Evolutionary conservation across 1,139 yeast species (phyloP).

Genomic region (Kluyveromyces sp.): DNA sequence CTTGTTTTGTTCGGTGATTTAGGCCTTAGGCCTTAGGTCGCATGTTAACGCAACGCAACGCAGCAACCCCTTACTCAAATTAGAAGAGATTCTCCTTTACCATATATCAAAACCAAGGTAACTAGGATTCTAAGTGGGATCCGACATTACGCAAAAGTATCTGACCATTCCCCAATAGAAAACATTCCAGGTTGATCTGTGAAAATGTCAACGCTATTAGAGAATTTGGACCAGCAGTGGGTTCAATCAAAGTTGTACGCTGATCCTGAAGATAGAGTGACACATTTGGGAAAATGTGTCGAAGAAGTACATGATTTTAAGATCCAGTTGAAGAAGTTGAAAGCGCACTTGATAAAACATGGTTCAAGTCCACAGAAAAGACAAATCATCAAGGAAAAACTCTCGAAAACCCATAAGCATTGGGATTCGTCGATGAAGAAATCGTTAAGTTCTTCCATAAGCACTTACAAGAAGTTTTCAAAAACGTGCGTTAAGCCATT

Average conservation of each 20-base stretch:
- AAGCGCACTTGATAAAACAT: conserved; percentile 27
- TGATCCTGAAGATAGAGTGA: conserved; percentile 9
- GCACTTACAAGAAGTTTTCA: conserved; percentile 30
- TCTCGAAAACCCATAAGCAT: conserved; percentile 19
- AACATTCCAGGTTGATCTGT: background rate
- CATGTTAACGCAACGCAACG: no score
- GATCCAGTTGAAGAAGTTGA: conserved; percentile 24
- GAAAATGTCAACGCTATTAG: conserved; percentile 14
- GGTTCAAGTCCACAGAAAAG: conserved; percentile 21
- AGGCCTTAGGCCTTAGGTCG: no score
- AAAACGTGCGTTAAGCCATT: conserved; percentile 30
- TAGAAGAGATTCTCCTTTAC: no score
- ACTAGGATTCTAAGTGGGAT: background rate
- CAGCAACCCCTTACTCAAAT: no score
- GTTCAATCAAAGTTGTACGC: conserved; percentile 12
- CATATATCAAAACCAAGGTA: no score
- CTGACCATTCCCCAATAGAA: background rate
- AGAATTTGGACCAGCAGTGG: conserved; percentile 15
- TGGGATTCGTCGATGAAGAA: conserved; percentile 29
- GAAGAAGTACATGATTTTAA: conserved; percentile 27
- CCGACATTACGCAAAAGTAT: background rate
- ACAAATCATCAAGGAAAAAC: conserved; percentile 22
- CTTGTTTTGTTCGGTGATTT: no score
- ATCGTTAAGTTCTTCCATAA: conserved; percentile 22
- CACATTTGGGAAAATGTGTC: conserved; percentile 17